Percentiles rank a stretch among this genome's conserved stretches.
phyloP scores from a whole-genome alignment of 2,329 filamentous ascomycete species.

The Dendrostoma leiphaemia region DNA sequence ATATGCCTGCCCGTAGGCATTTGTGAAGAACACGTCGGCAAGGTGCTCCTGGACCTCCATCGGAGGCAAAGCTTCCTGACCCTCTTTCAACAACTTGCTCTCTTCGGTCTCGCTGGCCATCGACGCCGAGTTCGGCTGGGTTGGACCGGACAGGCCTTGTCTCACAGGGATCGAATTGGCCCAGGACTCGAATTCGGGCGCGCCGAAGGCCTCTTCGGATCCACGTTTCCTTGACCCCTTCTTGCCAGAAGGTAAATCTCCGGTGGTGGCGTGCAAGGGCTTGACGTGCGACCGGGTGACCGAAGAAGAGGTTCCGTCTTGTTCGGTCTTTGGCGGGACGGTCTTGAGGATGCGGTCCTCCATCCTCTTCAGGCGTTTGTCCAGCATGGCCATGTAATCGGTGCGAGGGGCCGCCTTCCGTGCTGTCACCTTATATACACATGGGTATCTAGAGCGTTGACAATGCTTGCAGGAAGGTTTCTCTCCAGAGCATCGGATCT shows the following conservation, averaged over 20 bases:
- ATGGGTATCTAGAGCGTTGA: conserved; percentile 85
- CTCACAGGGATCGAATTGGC: conserved; percentile 59
- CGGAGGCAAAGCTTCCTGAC: conserved; percentile 75
- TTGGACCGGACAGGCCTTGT: conserved; percentile 44
- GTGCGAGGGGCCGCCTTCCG: conserved; percentile 91
- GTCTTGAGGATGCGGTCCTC: conserved; percentile 96
- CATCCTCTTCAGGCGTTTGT: conserved; percentile 94
- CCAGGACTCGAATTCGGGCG: conserved; percentile 76
- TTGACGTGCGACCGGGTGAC: conserved; percentile 83
- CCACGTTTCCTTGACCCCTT: conserved; percentile 72
- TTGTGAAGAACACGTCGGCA: conserved; percentile 93
- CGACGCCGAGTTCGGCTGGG: conserved; percentile 47
- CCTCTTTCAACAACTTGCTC: conserved; percentile 75
- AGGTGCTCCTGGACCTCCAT: conserved; percentile 91
- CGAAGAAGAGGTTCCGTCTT: conserved; percentile 58
- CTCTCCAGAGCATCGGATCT: conserved; percentile 96
- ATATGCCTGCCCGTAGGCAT: conserved; percentile 92
- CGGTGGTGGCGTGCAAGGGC: conserved; percentile 66
- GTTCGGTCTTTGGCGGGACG: conserved; percentile 83
- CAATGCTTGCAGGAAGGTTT: conserved; percentile 98
- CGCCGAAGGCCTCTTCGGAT: conserved; percentile 82
- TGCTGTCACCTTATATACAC: conserved; percentile 95
- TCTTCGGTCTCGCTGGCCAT: conserved; percentile 69
- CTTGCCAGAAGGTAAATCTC: conserved; percentile 50
- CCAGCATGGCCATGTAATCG: conserved; percentile 98